These are phyloP conservation scores for Diaporthe australafricana DNA, from an alignment of 2,329 filamentous ascomycete genomes.

Conservation along the genomic window DNA sequence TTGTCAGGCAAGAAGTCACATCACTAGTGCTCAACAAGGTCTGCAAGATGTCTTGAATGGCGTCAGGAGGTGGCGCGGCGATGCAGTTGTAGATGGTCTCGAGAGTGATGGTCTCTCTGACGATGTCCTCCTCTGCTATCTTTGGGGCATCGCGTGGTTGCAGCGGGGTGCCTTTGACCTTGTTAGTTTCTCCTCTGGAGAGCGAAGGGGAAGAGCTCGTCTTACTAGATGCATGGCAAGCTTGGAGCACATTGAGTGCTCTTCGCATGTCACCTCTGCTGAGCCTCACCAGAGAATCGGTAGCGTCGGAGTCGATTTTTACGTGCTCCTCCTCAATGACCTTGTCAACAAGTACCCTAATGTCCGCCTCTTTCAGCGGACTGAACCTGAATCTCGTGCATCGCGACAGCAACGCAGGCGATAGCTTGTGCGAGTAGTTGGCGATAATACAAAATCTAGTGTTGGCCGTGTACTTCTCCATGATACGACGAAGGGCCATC, in stretches of 20 bases:
- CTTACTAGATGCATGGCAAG: constrained; percentile 92
- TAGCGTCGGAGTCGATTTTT: constrained; percentile 83
- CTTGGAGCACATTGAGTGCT: constrained; percentile 94
- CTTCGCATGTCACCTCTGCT: constrained; percentile 97
- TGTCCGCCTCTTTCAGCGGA: constrained; percentile 89
- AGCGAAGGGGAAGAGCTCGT: constrained; percentile 25
- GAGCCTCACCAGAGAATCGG: constrained; percentile 84
- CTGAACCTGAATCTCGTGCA: constrained; percentile 97
- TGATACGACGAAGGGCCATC: constrained; percentile 95
- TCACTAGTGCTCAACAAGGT: constrained; percentile 88
- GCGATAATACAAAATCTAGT: constrained; percentile 98
- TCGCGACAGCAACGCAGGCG: constrained; percentile 88
- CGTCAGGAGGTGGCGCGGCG: constrained; percentile 90
- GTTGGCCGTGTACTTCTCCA: constrained; percentile 99
- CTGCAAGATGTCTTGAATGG: constrained; percentile 85
- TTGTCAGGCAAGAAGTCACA: constrained; percentile 88
- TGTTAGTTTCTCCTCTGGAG: constrained; percentile 17
- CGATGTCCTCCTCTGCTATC: constrained; percentile 71
- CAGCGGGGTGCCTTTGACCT: constrained; percentile 72
- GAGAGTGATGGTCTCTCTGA: constrained; percentile 84
- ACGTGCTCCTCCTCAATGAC: constrained; percentile 90
- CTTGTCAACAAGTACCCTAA: constrained; percentile 85
- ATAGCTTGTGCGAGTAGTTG: constrained; percentile 98
- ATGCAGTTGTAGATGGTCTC: constrained; percentile 98
- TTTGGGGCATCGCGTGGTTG: constrained; percentile 70